phyloP scores from a whole-genome alignment of 2,329 filamentous ascomycete species.

The Cercospora sp. region DNA sequence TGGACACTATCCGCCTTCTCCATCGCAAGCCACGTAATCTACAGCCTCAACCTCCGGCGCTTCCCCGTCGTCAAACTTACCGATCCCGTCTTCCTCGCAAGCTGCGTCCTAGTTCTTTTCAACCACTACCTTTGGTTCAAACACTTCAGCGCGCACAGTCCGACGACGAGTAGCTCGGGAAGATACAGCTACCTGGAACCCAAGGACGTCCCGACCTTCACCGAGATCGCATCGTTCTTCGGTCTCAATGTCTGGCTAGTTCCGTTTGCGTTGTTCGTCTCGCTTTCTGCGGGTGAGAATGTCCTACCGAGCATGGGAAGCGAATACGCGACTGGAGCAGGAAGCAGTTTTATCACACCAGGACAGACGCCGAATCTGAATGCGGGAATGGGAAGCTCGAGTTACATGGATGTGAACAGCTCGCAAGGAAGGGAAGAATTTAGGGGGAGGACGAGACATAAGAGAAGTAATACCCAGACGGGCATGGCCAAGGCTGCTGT shows the following conservation, averaged over 20 bases:
- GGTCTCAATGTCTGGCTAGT: conserved; percentile 96
- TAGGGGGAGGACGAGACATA: conserved; percentile 44
- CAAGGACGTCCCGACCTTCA: conserved; percentile 72
- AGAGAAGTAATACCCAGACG: conserved; percentile 54
- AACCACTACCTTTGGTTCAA: conserved; percentile 98
- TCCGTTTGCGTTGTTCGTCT: conserved; percentile 93
- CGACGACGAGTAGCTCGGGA: conserved; percentile 60
- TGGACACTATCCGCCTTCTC: conserved; percentile 71
- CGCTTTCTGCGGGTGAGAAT: conserved; percentile 89
- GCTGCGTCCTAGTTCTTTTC: conserved; percentile 78
- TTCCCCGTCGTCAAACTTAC: conserved; percentile 80
- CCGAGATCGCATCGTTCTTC: conserved; percentile 94
- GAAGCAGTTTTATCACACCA: conserved; percentile 50
- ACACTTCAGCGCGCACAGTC: conserved; percentile 67
- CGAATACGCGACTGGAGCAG: conserved; percentile 65
- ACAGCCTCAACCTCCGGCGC: conserved; percentile 79
- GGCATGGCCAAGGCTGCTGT: conserved; percentile 62
- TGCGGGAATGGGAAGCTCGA: conserved; percentile 20
- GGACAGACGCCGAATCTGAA: conserved; percentile 42
- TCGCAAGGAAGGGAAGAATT: conserved; percentile 42
- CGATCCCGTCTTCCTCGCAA: conserved; percentile 81
- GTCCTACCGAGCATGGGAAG: conserved; percentile 89
- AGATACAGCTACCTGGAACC: conserved; percentile 39
- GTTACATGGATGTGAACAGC: conserved; percentile 11
- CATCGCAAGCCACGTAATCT: conserved; percentile 78